Conservation (phyloP, 2,329 filamentous ascomycete genomes). For the Mycosphaerella sp. region DNA sequence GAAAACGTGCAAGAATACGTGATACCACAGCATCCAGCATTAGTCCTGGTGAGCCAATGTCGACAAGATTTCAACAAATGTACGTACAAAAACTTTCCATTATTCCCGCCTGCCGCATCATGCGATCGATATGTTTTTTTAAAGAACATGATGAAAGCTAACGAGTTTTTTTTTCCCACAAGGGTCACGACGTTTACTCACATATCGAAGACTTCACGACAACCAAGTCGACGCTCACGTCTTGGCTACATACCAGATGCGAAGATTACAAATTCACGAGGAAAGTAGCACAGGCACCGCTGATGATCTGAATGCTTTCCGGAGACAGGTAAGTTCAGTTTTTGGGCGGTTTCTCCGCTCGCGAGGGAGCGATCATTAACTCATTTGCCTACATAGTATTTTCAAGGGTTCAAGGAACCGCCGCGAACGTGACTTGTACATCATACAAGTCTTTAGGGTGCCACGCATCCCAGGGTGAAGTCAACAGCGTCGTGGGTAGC, state of each 20-base stretch:
- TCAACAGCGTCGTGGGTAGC: no score
- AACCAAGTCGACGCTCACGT: conserved; percentile 39
- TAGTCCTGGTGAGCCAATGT: conserved; percentile 69
- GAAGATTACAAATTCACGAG: conserved; percentile 23
- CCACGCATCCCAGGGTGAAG: no score
- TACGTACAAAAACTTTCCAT: conserved; percentile 35
- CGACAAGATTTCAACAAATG: conserved; percentile 87
- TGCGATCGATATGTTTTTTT: no score
- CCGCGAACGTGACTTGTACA: not conserved
- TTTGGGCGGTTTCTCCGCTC: not conserved
- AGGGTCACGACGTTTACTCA: conserved; percentile 86
- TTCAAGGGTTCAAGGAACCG: conserved; percentile 32
- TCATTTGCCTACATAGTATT: conserved; percentile 24
- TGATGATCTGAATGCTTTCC: conserved; percentile 62
- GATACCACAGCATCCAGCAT: conserved; percentile 66
- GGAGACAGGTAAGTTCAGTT: conserved; percentile 42
- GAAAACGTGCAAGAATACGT: conserved; percentile 58
- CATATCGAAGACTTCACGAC: conserved; percentile 67
- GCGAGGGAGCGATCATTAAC: not conserved
- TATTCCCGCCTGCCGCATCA: no score
- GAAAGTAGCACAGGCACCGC: conserved; percentile 43
- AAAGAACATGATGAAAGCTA: no score
- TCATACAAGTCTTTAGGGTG: no score
- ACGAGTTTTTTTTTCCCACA: not conserved
- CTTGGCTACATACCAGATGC: conserved; percentile 24